Evolutionary conservation across 202 grass and related monocot genomes (phyloP).

Genomic region (Carex arenaria): DNA sequence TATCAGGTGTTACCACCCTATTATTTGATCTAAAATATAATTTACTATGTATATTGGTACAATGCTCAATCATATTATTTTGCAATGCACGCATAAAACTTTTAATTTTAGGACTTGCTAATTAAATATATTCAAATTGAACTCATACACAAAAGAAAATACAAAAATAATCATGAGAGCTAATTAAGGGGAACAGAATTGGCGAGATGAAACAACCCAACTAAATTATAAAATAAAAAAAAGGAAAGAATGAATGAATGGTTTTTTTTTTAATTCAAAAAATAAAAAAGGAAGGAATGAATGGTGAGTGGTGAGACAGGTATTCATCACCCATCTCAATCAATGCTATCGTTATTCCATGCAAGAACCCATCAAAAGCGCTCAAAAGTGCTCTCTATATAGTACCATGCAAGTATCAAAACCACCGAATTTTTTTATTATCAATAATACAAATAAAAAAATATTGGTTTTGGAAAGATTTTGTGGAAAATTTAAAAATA

Average conservation of each 20-base stretch:
- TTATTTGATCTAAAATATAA: not conserved
- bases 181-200: not conserved
- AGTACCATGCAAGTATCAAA: too few species aligned
- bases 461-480: too few species aligned
- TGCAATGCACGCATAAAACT: too few species aligned
- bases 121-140: too few species aligned
- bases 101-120: too few species aligned
- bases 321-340: conserved; percentile 5
- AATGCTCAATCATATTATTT: too few species aligned
- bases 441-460: too few species aligned
- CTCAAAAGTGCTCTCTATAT: too few species aligned
- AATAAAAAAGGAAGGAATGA: not conserved
- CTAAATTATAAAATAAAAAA: not conserved
- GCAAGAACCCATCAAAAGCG: not conserved
- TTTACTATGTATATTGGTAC: not conserved
- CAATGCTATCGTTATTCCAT: not conserved
- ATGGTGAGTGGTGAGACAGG: conserved; percentile 1
- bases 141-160: not conserved
- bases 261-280: not conserved
- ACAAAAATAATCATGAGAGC: not conserved
- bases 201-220: not conserved
- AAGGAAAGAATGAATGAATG: not conserved
- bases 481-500: too few species aligned
- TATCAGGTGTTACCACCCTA: not conserved
- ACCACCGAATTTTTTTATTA: too few species aligned